These are phyloP conservation scores for bread wheat (Triticum aestivum) DNA, from an alignment of 176 grass and related monocot species.

Conservation along the genomic window DNA sequence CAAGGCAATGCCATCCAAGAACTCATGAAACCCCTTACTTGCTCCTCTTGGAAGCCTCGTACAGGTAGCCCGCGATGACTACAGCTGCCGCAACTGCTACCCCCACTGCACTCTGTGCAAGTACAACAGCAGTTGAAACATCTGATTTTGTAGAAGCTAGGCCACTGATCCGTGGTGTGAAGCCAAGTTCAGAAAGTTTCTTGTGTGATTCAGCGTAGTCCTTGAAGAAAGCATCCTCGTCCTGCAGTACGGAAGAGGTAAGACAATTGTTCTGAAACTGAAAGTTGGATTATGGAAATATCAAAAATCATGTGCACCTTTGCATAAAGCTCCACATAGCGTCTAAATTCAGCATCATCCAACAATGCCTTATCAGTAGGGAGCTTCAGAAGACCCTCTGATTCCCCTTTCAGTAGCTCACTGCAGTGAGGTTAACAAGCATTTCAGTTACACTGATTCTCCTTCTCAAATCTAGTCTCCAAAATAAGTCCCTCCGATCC, in stretches of 20 bases:
- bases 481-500: background rate
- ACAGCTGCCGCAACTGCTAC: conserved; percentile 78
- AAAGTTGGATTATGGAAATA: conserved; percentile 14
- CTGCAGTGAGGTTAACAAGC: conserved; percentile 35
- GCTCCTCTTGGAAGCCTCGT: conserved; percentile 62
- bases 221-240: conserved; percentile 89
- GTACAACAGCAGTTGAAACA: conserved; percentile 29
- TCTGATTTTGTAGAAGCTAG: conserved; percentile 46
- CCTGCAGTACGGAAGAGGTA: conserved; percentile 35
- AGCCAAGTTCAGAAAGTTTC: conserved; percentile 89
- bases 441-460: background rate
- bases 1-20: background rate
- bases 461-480: background rate
- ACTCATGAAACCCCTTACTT: conserved; percentile 38
- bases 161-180: conserved; percentile 44
- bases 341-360: conserved; percentile 80
- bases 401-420: conserved; percentile 67
- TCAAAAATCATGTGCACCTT: conserved; percentile 38
- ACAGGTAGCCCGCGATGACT: conserved; percentile 66
- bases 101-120: conserved; percentile 77
- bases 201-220: conserved; percentile 93
- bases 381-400: conserved; percentile 85
- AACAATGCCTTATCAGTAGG: conserved; percentile 79
- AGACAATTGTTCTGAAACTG: conserved; percentile 20
- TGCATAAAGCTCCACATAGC: conserved; percentile 84